A percentile compares a stretch with the other conserved stretches of the same genome.
phyloP scores from a whole-genome alignment of 2,329 filamentous ascomycete genomes.

The Microcyclosporella mali region DNA sequence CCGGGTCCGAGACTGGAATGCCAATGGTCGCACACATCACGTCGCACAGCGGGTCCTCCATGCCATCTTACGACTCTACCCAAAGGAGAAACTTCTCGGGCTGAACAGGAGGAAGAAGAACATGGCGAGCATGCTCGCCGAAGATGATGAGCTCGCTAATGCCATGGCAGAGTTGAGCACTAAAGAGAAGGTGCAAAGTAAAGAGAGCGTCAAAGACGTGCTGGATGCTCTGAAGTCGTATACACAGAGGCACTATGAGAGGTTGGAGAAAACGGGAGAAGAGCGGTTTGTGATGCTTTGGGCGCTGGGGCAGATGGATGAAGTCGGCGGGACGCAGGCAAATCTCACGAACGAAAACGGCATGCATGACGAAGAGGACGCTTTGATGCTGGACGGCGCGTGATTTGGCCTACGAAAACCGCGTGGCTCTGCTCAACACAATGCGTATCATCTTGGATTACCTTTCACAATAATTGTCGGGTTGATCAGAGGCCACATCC shows the following conservation, averaged over 20 bases:
- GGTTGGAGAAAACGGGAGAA: conserved; percentile 82
- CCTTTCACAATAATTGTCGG: no score
- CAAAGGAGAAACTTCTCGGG: conserved; percentile 64
- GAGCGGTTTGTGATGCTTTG: conserved; percentile 94
- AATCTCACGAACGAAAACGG: conserved; percentile 10
- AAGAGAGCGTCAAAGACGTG: conserved; percentile 71
- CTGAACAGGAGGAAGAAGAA: conserved; percentile 31
- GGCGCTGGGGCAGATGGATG: conserved; percentile 89
- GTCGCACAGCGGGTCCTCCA: conserved; percentile 81
- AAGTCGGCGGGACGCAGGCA: conserved; percentile 37
- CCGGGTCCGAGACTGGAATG: conserved; percentile 91
- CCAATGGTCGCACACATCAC: conserved; percentile 78
- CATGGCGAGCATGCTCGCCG: conserved; percentile 17
- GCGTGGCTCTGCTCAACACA: no score
- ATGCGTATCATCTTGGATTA: no score
- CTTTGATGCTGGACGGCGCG: conserved; percentile 17
- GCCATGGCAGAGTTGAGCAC: conserved; percentile 30
- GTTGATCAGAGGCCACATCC: no score
- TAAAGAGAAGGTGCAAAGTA: conserved; percentile 36
- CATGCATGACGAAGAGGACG: conserved; percentile 15
- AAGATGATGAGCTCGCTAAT: conserved; percentile 24
- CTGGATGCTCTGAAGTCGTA: conserved; percentile 82
- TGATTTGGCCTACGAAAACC: no score
- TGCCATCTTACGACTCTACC: conserved; percentile 73
- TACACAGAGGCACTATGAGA: conserved; percentile 85